phyloP scores from a whole-genome alignment of 169 alveolate species.

The Neospora caninum region DNA sequence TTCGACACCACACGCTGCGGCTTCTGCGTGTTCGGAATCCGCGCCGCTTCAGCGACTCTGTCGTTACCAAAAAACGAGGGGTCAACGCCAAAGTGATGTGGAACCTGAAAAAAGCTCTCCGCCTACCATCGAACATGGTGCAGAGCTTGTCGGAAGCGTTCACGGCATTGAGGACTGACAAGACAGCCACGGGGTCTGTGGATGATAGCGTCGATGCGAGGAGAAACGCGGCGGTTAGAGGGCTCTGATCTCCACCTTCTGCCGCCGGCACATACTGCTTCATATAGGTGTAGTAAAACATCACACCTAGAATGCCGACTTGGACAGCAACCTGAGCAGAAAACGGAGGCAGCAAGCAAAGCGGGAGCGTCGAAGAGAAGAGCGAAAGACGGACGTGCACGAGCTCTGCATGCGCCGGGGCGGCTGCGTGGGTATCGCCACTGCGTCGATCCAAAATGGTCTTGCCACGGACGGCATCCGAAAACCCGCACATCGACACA shows the following conservation, averaged over 20 bases:
- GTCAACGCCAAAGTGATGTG: too few relatives aligned
- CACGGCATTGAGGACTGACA: conserved; percentile 82
- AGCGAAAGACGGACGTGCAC: background rate
- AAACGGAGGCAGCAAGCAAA: background rate
- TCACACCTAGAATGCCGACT: conserved; percentile 63
- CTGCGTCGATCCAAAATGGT: too few relatives aligned
- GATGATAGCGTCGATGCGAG: conserved; percentile 86
- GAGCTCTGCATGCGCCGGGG: too few relatives aligned
- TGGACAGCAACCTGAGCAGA: conserved; percentile 53
- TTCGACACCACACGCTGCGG: too few relatives aligned
- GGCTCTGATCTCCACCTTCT: background rate
- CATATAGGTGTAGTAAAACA: conserved; percentile 80
- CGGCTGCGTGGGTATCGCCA: too few relatives aligned
- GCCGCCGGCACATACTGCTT: conserved; percentile 57
- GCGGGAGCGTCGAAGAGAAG: background rate
- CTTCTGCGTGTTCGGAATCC: too few relatives aligned
- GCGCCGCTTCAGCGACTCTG: too few relatives aligned
- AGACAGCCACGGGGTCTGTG: conserved; percentile 91
- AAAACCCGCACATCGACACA: too few relatives aligned
- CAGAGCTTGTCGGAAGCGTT: conserved; percentile 84
- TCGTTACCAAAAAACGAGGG: too few relatives aligned
- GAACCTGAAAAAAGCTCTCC: too few relatives aligned
- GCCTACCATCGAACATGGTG: conserved; percentile 82
- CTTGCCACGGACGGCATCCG: too few relatives aligned
- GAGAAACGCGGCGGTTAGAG: conserved; percentile 79